A percentile compares a stretch with the other conserved stretches of the same genome.
phyloP scores from a whole-genome alignment of 2,329 filamentous ascomycete genomes.

The Paraphaeosphaeria minitans region DNA sequence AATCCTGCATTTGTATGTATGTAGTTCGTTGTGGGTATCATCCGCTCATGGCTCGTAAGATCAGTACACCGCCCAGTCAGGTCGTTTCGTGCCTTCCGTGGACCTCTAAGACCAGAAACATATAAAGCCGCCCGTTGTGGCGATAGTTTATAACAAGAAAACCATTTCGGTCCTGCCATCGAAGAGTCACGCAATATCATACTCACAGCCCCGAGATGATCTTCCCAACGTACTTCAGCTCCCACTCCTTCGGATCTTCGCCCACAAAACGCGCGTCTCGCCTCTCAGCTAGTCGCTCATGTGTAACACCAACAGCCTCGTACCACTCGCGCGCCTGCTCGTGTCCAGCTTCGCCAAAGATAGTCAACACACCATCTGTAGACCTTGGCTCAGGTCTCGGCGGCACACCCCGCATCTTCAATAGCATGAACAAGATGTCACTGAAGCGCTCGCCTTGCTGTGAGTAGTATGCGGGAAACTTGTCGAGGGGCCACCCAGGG shows the following conservation, averaged over 20 bases:
- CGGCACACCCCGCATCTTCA: constrained; percentile 60
- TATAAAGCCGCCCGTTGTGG: background rate
- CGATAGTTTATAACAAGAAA: background rate
- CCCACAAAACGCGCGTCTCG: constrained; percentile 38
- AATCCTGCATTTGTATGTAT: background rate
- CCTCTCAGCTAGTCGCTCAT: constrained; percentile 32
- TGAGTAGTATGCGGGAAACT: constrained; percentile 57
- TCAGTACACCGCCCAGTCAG: constrained; percentile 1
- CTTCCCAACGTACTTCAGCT: constrained; percentile 45
- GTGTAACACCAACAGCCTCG: constrained; percentile 38
- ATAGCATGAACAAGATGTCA: constrained; percentile 61
- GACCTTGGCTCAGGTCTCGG: constrained; percentile 45
- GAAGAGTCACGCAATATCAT: background rate
- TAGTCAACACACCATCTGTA: constrained; percentile 42
- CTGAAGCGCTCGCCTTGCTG: constrained; percentile 64
- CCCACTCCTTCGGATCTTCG: constrained; percentile 42
- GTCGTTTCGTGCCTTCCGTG: background rate
- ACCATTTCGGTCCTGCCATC: background rate
- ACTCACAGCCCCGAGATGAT: constrained; percentile 30
- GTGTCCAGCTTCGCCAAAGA: constrained; percentile 40
- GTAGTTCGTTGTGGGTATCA: constrained; percentile 4
- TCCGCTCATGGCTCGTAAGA: constrained; percentile 8
- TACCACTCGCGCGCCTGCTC: constrained; percentile 45
- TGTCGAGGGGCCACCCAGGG: constrained; percentile 59
- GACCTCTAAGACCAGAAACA: background rate